Percentiles rank a stretch among this genome's conserved stretches.
phyloP scores from a whole-genome alignment of 768 basidiomycete genomes.

The Boletus subcaerulescens region DNA sequence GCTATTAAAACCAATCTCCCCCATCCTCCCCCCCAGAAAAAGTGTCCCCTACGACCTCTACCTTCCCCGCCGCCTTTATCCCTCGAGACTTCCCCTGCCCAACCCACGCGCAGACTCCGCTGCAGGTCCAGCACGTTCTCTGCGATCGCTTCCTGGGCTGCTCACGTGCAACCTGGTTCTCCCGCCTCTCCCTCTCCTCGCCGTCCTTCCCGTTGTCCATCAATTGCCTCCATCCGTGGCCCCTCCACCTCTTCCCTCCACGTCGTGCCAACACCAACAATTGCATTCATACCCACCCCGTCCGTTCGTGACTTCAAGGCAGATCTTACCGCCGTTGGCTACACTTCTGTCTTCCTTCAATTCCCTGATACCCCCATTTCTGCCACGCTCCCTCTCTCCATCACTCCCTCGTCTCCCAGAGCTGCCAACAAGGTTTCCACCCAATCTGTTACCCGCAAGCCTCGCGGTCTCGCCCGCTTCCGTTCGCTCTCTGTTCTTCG shows the following conservation, averaged over 20 bases:
- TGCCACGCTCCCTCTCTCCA: slow-evolving; percentile 10
- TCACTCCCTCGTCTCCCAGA: slow-evolving; percentile 5
- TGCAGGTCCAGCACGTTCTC: slow-evolving; percentile 46
- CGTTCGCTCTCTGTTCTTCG: slow-evolving; percentile 52
- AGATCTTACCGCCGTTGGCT: slow-evolving; percentile 60
- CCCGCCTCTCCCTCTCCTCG: slow-evolving; percentile 45
- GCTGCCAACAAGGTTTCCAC: slow-evolving; percentile 19
- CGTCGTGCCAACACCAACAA: slow-evolving; percentile 37
- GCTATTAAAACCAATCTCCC: slow-evolving; percentile 30
- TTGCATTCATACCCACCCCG: slow-evolving; percentile 34
- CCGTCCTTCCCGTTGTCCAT: slow-evolving; percentile 35
- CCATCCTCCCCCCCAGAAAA: slow-evolving; percentile 43
- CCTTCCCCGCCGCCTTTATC: slow-evolving; percentile 17
- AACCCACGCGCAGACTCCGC: slow-evolving; percentile 11
- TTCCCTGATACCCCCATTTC: slow-evolving; percentile 48
- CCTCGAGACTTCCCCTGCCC: slow-evolving; percentile 9
- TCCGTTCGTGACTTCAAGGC: slow-evolving; percentile 45
- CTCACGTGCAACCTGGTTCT: slow-evolving; percentile 66
- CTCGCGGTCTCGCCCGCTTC: slow-evolving; percentile 41
- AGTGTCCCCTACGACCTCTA: slow-evolving; percentile 32
- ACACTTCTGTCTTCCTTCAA: slow-evolving; percentile 63
- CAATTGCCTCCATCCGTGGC: slow-evolving; percentile 37
- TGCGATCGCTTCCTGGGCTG: slow-evolving; percentile 59
- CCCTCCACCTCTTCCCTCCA: slow-evolving; percentile 34
- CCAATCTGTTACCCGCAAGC: slow-evolving; percentile 9